phyloP scores from a whole-genome alignment of 331 rosid genomes.

The Telfairia occidentalis region DNA sequence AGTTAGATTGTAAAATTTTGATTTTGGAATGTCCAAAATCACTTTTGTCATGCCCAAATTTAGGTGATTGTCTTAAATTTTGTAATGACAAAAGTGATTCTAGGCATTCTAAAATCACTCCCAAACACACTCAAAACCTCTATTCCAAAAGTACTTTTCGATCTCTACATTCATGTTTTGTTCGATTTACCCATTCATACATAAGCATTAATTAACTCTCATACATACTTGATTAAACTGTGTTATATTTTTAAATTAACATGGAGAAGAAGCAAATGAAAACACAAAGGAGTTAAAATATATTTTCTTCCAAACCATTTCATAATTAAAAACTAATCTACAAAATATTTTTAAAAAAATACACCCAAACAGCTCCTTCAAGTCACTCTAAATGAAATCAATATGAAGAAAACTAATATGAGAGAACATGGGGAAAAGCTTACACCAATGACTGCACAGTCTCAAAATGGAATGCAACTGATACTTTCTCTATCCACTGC shows the following conservation, averaged over 20 bases:
- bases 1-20: no score
- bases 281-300: background rate
- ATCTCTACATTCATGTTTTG: background rate
- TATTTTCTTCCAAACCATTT: background rate
- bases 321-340: background rate
- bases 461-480: slow-evolving; percentile 69
- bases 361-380: background rate
- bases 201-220: background rate
- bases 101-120: no score
- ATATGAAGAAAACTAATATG: background rate
- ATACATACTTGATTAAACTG: background rate
- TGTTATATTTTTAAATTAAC: background rate
- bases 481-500: slow-evolving; percentile 60
- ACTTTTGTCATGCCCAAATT: no score
- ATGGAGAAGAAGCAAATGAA: background rate
- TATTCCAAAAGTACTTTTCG: background rate
- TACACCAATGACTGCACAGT: slow-evolving; percentile 61
- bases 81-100: no score
- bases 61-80: no score
- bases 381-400: slow-evolving; percentile 1
- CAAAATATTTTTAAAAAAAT: background rate
- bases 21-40: no score
- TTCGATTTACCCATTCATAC: background rate
- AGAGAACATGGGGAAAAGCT: slow-evolving; percentile 16
- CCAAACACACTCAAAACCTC: no score